phyloP scores from a whole-genome alignment of 2,329 filamentous ascomycete species.

The Microascus cirrosus region DNA sequence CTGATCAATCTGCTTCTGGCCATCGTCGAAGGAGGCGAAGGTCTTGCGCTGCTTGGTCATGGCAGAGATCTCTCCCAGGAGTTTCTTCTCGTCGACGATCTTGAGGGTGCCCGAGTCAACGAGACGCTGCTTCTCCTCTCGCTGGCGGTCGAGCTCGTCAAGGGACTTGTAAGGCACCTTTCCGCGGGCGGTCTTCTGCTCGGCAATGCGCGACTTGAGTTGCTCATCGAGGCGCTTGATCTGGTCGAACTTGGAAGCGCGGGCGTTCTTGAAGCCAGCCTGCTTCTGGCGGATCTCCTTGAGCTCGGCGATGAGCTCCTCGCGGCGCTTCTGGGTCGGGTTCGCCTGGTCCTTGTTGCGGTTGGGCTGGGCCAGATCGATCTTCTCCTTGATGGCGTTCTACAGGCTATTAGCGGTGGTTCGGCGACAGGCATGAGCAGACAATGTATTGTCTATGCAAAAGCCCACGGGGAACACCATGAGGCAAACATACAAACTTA shows the following conservation, averaged over 20 bases:
- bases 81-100: constrained; percentile 95
- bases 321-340: constrained; percentile 69
- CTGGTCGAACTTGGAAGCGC: constrained; percentile 70
- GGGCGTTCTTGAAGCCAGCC: constrained; percentile 73
- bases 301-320: constrained; percentile 74
- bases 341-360: constrained; percentile 69
- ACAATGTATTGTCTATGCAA: background rate
- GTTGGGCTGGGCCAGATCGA: constrained; percentile 68
- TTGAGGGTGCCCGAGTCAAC: constrained; percentile 88
- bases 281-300: constrained; percentile 81
- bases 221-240: constrained; percentile 87
- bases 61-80: constrained; percentile 68
- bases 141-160: constrained; percentile 79
- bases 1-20: constrained; percentile 82
- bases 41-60: constrained; percentile 85
- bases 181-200: constrained; percentile 77
- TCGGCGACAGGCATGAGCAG: background rate
- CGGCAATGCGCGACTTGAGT: constrained; percentile 70
- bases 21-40: constrained; percentile 73
- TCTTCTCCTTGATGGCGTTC: constrained; percentile 80
- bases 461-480: background rate
- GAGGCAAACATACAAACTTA: constrained; percentile 23
- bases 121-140: constrained; percentile 68
- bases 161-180: constrained; percentile 76
- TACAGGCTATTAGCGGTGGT: constrained; percentile 22